These are phyloP conservation scores for Fusarium oligoseptatum DNA, from an alignment of 2,329 filamentous ascomycete genomes.

Conservation along the genomic window DNA sequence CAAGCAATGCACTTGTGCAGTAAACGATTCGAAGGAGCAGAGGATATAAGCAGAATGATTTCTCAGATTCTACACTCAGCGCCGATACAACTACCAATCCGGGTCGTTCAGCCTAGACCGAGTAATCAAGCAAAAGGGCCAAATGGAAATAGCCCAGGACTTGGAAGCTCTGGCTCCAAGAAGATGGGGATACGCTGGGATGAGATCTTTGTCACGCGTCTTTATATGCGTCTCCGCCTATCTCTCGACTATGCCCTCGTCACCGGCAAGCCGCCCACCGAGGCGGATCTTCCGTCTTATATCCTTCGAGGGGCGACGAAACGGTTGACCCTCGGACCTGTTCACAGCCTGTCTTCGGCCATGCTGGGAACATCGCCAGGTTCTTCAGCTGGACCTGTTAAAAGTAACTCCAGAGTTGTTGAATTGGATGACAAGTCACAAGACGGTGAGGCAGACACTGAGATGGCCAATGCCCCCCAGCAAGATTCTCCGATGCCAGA, in stretches of 20 bases:
- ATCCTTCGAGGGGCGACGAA: slow-evolving; percentile 4
- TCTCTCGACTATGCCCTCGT: slow-evolving; percentile 10
- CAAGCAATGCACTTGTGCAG: slow-evolving; percentile 16
- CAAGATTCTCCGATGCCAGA: neutral
- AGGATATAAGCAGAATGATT: slow-evolving; percentile 17
- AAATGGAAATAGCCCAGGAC: neutral
- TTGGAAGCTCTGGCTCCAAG: neutral
- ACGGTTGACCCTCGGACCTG: neutral
- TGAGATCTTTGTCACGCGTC: slow-evolving; percentile 7
- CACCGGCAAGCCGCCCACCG: slow-evolving; percentile 6
- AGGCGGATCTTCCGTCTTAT: slow-evolving; percentile 10
- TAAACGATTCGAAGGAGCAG: slow-evolving; percentile 16
- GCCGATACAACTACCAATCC: slow-evolving; percentile 1
- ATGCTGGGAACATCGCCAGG: neutral
- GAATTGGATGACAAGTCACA: neutral
- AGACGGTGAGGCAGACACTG: neutral
- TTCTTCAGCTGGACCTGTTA: neutral
- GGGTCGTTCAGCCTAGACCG: neutral
- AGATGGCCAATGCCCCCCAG: neutral
- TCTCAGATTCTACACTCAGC: slow-evolving; percentile 15
- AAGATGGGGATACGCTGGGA: slow-evolving; percentile 2
- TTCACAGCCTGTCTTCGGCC: neutral
- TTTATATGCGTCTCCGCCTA: slow-evolving; percentile 8
- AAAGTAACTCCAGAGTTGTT: neutral
- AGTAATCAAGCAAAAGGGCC: neutral